Conservation (phyloP, 2,329 filamentous ascomycete species). For the Apiospora saccharicola region DNA sequence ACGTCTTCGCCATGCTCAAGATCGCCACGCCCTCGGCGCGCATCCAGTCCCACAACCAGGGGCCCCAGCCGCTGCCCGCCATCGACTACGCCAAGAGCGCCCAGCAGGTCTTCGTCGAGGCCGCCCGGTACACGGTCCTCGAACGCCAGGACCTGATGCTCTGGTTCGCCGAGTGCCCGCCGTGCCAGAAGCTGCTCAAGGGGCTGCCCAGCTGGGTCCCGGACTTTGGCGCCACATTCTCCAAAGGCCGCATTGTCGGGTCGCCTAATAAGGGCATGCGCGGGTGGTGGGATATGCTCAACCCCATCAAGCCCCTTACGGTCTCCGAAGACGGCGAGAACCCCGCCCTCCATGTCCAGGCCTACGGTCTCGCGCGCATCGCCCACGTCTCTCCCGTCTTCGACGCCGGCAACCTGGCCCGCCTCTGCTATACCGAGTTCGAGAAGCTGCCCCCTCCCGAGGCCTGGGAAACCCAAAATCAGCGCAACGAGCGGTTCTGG, state of each 20-base stretch:
- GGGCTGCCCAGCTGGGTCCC: slow-evolving; percentile 37
- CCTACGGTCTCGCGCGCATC: slow-evolving; percentile 33
- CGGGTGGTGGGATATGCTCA: slow-evolving; percentile 30
- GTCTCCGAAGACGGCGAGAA: slow-evolving; percentile 28
- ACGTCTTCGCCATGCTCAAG: slow-evolving; percentile 34
- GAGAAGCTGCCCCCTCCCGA: slow-evolving; percentile 21
- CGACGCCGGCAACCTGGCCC: slow-evolving; percentile 32
- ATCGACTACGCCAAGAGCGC: slow-evolving; percentile 35
- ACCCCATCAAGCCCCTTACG: slow-evolving; percentile 29
- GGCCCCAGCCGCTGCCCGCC: slow-evolving; percentile 32
- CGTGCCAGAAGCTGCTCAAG: slow-evolving; percentile 30
- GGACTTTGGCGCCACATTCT: slow-evolving; percentile 31
- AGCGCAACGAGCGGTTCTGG: slow-evolving; percentile 32
- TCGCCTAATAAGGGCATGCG: slow-evolving; percentile 30
- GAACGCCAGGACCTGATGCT: slow-evolving; percentile 36
- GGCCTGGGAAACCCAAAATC: slow-evolving; percentile 24
- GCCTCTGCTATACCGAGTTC: slow-evolving; percentile 33
- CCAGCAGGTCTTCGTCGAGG: slow-evolving; percentile 34
- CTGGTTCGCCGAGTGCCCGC: slow-evolving; percentile 33
- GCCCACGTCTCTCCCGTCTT: slow-evolving; percentile 34
- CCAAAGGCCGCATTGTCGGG: background rate
- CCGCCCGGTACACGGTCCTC: slow-evolving; percentile 33
- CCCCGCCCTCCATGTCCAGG: slow-evolving; percentile 30
- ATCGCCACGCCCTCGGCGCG: slow-evolving; percentile 33
- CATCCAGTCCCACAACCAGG: slow-evolving; percentile 27